Base-by-base conservation (phyloP, 148 eudicot species). In the Heliamphora exappendiculata region DNA sequence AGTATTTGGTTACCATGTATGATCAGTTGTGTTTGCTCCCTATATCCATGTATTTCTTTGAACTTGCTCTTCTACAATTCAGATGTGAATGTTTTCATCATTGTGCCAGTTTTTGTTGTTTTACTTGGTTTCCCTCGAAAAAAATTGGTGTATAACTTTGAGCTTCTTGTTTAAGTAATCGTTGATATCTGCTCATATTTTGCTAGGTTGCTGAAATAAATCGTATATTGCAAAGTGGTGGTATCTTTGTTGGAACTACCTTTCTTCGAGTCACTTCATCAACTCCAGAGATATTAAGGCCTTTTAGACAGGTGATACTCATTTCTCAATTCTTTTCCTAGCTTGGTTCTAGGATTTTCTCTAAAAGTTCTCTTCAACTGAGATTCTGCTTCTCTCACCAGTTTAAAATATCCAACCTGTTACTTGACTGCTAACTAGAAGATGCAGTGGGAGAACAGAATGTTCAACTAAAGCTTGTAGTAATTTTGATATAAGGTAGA, bases 201-300 rank as follows among this genome's bases (percentile, higher is more conserved):
- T 80, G 45, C 54, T 81, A 96, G 99, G 20, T 96, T 84, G 96
- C 99, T 84, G 99, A 96, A 81, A 93, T 96, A 59, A 91, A 89
- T 73, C 97, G 99, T 22, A 67, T 88, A 79, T 47, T 96, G 86
- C 81, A 92, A 79, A 88, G 97, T 83, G 97, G 99, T 70, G 98
- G 99, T 62, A 78, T 91, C 51, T 96, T 96, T 66, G 94, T 91
- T 10, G 99, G 98, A 74, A 87, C 88, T 73, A 96, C 99, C 68
- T 95, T 95, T 87, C 97, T 95, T 70, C 89, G 94, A 82, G 83
- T 80, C 78, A 88, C 81, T 73, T 70, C 91, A 42, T 85, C 97
- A n/a, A 88, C 97, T 70, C 91, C 96, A 8, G 84, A 77, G 41
- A 69, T 92, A 47, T 26, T 92, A 36, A 89, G 93, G 86, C 85